Evolutionary conservation across 2,329 filamentous ascomycete genomes (phyloP), one percentile per base, ranked within the genome.

Genomic region (Trichoderma sp.): DNA sequence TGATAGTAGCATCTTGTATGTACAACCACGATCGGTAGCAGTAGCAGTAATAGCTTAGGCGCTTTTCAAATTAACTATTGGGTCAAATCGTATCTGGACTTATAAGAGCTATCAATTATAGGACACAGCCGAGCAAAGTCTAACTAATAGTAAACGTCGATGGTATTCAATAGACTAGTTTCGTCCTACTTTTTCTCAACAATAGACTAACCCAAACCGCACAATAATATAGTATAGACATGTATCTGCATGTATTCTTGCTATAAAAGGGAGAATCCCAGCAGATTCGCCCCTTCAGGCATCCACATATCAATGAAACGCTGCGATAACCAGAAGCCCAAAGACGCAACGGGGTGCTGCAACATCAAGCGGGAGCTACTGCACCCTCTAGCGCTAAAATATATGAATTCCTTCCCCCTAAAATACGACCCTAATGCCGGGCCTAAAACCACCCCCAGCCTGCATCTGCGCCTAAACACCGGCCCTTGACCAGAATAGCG

Each of bases 291-390:
- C 43, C 43, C 43, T 21, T 21, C 19, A 47, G n/a, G n/a, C 43
- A 47, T 49, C 47, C 47, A 21, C 47, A 24, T 24, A 10, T 13
- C 8, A 49, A 33, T 29, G 31, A 57, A n/a, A 43, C 40, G 16
- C 40, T 43, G 40, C 19, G 40, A 43, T n/a, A 8, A 8, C 40
- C 16, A 43, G 6, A n/a, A 8, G 14, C 5, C 21, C 24, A 11
- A 49, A 14, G 47, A 24, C 47, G 19, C 47, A 24, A 49, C 47
- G 47, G 47, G 7, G 31, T 58, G 29, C 29, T 58, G 43, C 24
- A 52, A 55, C 64, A 47, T 21, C 52, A 49, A n/a, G 64, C 55
- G 53, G 64, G 64, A 47, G 29, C 64, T 67, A 67, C 64, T 67
- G 64, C 64, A 58, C 40, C 64, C 21, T 35, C 43, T 49, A 57